Evolutionary conservation across 257 asterid genomes (phyloP), one percentile per base, ranked within the genome.

Genomic region (Nicotiana paniculata): DNA sequence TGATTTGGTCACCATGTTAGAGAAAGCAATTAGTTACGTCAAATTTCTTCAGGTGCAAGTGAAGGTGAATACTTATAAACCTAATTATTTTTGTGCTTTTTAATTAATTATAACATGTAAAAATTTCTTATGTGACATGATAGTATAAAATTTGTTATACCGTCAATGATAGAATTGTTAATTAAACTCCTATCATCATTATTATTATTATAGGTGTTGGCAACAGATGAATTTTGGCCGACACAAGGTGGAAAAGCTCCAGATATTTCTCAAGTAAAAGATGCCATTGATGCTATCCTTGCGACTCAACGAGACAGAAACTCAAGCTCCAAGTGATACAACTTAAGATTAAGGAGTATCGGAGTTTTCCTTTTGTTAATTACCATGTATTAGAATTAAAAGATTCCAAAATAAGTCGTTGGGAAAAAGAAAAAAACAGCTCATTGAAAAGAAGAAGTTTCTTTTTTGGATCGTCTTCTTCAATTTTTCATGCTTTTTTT

Each of bases 141-240:
- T 43, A 8, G 48, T 39, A 39, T 39, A 39, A 39, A 39, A 6
- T 39, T 1, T 11, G 11, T 43, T 8, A 43, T 53, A 53, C 15
- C 17, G 9, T 74, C 4, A 7, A 37, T 16, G 1, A 26, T 4
- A 46, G 1, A 51, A 64, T 21, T 21, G n/a, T 18, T 83, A 24
- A 4, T 66, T 4, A 43, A 8, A 18, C 5, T 63, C 61, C 0
- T 28, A 13, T 74, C 2, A 17, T 21, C 48, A n/a, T 32, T 4
- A 1, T 43, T 54, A 58, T 57, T 13, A 11, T 9, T 35, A 9
- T 80, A 95, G 99, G 98, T 95, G 18, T 90, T 95, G 91, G 99
- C 98, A 30, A 90, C 97, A 0, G 98, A 95, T 85, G 99, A 95
- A 26, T 93, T 95, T 85, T 95, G 99, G 99, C 99, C 99, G 3